These are phyloP conservation scores for Trichoderma simmonsii DNA, from an alignment of 2,329 filamentous ascomycete genomes.

Conservation along the genomic window DNA sequence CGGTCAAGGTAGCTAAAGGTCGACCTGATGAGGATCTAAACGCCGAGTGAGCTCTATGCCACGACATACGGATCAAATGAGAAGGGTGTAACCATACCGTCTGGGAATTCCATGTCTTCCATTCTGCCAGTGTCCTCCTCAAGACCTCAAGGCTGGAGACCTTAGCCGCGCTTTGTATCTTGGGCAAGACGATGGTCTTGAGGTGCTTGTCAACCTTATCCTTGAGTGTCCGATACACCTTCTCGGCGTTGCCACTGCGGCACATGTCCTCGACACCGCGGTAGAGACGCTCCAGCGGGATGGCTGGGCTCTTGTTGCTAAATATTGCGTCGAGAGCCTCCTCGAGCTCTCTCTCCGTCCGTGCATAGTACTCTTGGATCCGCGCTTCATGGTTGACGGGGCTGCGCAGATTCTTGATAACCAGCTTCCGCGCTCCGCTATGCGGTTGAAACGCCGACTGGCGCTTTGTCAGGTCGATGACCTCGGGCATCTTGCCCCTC, in stretches of 20 bases:
- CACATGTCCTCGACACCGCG: slow-evolving; percentile 90
- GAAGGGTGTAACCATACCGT: slow-evolving; percentile 48
- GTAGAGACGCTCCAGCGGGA: slow-evolving; percentile 86
- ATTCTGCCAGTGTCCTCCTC: slow-evolving; percentile 53
- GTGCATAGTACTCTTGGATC: slow-evolving; percentile 73
- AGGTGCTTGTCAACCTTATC: slow-evolving; percentile 67
- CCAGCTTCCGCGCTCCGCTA: slow-evolving; percentile 75
- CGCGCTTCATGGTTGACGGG: slow-evolving; percentile 55
- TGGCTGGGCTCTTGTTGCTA: slow-evolving; percentile 55
- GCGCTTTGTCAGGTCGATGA: slow-evolving; percentile 34
- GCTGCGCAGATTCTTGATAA: slow-evolving; percentile 87
- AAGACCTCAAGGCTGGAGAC: slow-evolving; percentile 62
- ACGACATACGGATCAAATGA: not conserved
- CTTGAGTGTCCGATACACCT: slow-evolving; percentile 65
- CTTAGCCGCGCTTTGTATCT: slow-evolving; percentile 49
- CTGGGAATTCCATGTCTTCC: slow-evolving; percentile 76
- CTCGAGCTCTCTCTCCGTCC: slow-evolving; percentile 71
- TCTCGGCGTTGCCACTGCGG: slow-evolving; percentile 67
- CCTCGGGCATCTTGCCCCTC: slow-evolving; percentile 40
- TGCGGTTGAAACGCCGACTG: slow-evolving; percentile 64
- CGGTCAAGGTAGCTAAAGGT: slow-evolving; percentile 94
- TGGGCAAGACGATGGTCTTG: slow-evolving; percentile 54
- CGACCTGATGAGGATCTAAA: slow-evolving; percentile 70
- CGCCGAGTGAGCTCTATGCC: not conserved
- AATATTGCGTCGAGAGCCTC: slow-evolving; percentile 73